Evolutionary conservation across 2,329 filamentous ascomycete genomes (phyloP).

Genomic region (Colletotrichum theobromicola): DNA sequence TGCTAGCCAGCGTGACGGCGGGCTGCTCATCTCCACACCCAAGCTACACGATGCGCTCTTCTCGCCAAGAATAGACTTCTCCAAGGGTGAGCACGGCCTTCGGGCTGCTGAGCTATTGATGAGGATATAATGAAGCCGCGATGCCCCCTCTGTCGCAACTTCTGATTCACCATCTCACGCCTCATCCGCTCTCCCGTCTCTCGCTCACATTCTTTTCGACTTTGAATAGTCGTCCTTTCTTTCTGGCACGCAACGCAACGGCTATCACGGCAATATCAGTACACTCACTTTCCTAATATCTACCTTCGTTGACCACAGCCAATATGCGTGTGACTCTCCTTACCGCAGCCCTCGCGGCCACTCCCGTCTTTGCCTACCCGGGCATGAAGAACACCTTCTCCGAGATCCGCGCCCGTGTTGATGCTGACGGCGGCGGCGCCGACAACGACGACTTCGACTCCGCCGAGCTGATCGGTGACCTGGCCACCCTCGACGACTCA

Average conservation of each 20-base stretch:
- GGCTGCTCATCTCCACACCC: constrained; percentile 2
- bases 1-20: not conserved
- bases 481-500: constrained; percentile 31
- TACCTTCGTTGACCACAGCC: constrained; percentile 26
- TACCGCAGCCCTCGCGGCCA: constrained; percentile 16
- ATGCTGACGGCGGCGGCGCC: not conserved
- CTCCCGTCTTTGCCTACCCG: constrained; percentile 18
- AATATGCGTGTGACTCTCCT: constrained; percentile 16
- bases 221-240: not conserved
- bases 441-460: constrained; percentile 10
- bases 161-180: not conserved
- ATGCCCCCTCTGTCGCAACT: not conserved
- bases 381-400: constrained; percentile 22
- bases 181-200: not conserved
- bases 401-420: constrained; percentile 23
- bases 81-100: not conserved
- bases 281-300: not conserved
- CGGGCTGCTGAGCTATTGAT: not conserved
- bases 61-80: constrained; percentile 1
- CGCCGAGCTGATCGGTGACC: constrained; percentile 39
- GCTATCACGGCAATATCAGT: not conserved
- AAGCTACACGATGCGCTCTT: not conserved
- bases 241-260: not conserved
- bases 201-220: not conserved
- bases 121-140: constrained; percentile 7